Evolutionary conservation across 805 yeast genomes (phyloP).

Genomic region (fission yeast (Schizosaccharomyces pombe)): DNA sequence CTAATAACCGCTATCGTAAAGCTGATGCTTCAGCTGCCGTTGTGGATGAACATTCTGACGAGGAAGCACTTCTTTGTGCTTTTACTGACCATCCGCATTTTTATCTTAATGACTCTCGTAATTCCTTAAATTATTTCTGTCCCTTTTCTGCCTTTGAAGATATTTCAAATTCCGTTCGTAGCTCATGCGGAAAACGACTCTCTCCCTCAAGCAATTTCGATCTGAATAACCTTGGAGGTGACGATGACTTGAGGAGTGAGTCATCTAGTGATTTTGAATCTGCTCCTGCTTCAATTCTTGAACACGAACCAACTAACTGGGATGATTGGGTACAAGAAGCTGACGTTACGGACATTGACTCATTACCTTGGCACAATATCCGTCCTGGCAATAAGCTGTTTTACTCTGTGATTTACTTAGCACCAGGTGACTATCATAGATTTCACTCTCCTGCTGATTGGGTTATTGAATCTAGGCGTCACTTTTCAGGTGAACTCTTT

Average conservation of each 20-base stretch:
- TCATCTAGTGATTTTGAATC: not conserved
- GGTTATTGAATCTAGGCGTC: conserved; percentile 84
- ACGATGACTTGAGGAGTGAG: not conserved
- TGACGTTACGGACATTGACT: not conserved
- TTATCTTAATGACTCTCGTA: too few relatives aligned
- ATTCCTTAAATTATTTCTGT: not conserved
- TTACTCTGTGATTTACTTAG: conserved; percentile 79
- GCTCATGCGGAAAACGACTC: too few relatives aligned
- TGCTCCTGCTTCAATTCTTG: not conserved
- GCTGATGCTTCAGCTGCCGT: not conserved
- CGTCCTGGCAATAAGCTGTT: conserved; percentile 33
- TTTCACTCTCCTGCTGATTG: conserved; percentile 91
- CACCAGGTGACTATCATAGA: conserved; percentile 96
- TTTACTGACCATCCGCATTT: too few relatives aligned
- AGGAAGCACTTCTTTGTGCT: too few relatives aligned
- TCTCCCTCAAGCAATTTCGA: too few relatives aligned
- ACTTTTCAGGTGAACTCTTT: conserved; percentile 84
- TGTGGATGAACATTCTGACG: too few relatives aligned
- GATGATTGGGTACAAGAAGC: not conserved
- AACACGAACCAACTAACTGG: not conserved
- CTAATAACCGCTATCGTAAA: not conserved
- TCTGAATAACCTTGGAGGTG: too few relatives aligned
- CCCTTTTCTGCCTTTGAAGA: not conserved
- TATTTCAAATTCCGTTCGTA: not conserved
- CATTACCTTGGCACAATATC: conserved; percentile 1